Evolutionary conservation across 331 rosid genomes (phyloP).

Genomic region (Stylosanthes scabra): DNA sequence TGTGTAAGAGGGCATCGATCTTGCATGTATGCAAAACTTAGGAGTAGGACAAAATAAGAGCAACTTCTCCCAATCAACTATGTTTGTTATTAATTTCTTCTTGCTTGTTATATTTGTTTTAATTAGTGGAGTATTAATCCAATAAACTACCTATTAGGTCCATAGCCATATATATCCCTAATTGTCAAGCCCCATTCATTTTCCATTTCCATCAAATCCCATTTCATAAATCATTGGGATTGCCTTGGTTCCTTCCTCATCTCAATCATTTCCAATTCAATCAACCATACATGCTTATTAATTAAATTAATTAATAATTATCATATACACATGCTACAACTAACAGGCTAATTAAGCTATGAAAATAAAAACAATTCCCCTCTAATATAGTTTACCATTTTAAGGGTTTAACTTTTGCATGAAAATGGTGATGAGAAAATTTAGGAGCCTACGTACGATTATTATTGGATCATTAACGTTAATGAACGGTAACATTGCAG

Average conservation of each 20-base stretch:
- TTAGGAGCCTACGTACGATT: not conserved
- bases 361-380: not conserved
- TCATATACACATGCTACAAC: not conserved
- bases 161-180: not conserved
- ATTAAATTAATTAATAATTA: too few species aligned
- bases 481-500: not conserved
- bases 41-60: conserved; percentile 30
- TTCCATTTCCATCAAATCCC: conserved; percentile 12
- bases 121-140: not conserved
- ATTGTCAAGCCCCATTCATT: conserved; percentile 2
- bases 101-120: not conserved
- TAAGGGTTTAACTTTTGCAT: not conserved
- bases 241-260: conserved; percentile 28
- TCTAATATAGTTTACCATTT: conserved; percentile 9
- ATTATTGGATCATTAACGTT: not conserved
- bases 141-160: conserved; percentile 15
- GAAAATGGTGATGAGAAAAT: conserved; percentile 1
- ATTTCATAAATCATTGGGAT: conserved; percentile 44
- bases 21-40: conserved; percentile 37
- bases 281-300: not conserved
- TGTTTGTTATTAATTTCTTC: conserved; percentile 29
- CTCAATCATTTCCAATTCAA: conserved; percentile 13
- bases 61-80: not conserved
- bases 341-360: too few species aligned
- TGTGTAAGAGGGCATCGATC: conserved; percentile 27